These are phyloP conservation scores for Termitomyces sp. DNA, from an alignment of 768 basidiomycete genomes.

Conservation along the genomic window DNA sequence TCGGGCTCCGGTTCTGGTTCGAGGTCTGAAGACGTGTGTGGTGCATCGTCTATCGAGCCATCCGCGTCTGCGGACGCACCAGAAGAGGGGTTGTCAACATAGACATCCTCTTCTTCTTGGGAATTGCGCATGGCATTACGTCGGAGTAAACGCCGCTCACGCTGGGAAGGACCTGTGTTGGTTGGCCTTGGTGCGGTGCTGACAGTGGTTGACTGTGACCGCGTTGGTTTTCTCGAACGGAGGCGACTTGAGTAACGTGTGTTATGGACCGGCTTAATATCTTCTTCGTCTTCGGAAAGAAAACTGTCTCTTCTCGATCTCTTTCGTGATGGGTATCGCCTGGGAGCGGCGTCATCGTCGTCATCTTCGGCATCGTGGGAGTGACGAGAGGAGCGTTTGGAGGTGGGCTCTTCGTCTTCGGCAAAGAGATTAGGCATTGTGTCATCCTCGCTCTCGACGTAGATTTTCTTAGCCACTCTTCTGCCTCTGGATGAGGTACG, in stretches of 20 bases:
- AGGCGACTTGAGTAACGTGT: slow-evolving; percentile 34
- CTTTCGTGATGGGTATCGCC: slow-evolving; percentile 14
- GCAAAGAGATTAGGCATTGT: slow-evolving; percentile 22
- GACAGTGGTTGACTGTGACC: slow-evolving; percentile 2
- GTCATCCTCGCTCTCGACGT: slow-evolving; percentile 44
- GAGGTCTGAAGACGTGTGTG: slow-evolving; percentile 37
- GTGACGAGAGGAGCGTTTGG: slow-evolving; percentile 10
- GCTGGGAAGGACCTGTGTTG: slow-evolving; percentile 17
- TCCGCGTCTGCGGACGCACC: slow-evolving; percentile 49
- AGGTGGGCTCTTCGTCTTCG: slow-evolving; percentile 19
- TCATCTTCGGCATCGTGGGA: slow-evolving; percentile 16
- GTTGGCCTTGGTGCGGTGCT: slow-evolving; percentile 1
- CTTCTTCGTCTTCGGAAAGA: slow-evolving; percentile 44
- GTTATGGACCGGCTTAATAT: slow-evolving; percentile 17
- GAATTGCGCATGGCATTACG: slow-evolving; percentile 21
- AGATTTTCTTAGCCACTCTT: slow-evolving; percentile 28
- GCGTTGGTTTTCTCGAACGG: slow-evolving; percentile 25
- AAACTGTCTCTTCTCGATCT: slow-evolving; percentile 17
- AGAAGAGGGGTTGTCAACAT: slow-evolving; percentile 42
- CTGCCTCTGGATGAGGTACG: slow-evolving; percentile 33
- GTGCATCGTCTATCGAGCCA: slow-evolving; percentile 52
- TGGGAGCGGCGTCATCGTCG: slow-evolving; percentile 19
- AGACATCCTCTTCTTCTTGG: slow-evolving; percentile 45
- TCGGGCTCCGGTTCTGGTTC: slow-evolving; percentile 39
- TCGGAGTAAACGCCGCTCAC: slow-evolving; percentile 21